Evolutionary conservation across 164 flowering plant species (phyloP).

Genomic region (Pachysandra terminalis): DNA sequence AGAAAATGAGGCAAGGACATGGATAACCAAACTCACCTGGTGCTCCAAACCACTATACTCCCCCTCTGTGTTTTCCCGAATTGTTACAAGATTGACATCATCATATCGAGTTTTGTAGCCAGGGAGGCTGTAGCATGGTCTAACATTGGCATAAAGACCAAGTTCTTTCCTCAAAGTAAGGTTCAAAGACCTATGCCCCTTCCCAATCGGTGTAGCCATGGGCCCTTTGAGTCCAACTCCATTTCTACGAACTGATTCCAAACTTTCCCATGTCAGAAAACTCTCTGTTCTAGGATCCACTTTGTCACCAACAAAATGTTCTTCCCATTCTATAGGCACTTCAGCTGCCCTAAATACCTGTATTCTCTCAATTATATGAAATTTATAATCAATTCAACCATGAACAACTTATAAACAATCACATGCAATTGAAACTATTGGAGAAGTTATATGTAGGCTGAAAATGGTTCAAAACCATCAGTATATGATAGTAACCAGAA

Average conservation of each 20-base stretch:
- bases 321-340: conserved; percentile 96
- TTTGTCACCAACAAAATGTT: conserved; percentile 75
- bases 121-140: conserved; percentile 91
- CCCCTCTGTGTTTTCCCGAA: conserved; percentile 98
- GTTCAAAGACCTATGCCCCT: conserved; percentile 93
- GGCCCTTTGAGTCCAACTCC: conserved; percentile 92
- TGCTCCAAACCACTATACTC: conserved; percentile 99
- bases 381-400: background rate
- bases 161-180: conserved; percentile 93
- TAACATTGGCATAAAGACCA: conserved; percentile 89
- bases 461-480: no score
- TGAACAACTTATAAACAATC: background rate
- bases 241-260: conserved; percentile 82
- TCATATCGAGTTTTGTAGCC: conserved; percentile 95
- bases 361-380: background rate
- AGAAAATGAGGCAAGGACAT: background rate
- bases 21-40: conserved; percentile 51
- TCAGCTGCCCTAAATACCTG: conserved; percentile 78
- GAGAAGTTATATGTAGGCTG: background rate
- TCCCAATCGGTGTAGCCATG: conserved; percentile 97
- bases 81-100: conserved; percentile 85
- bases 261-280: conserved; percentile 94
- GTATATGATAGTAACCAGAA: no score
- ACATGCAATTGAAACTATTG: background rate
- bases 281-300: conserved; percentile 93